Evolutionary conservation across 495 filamentous ascomycete species (phyloP).

Genomic region (Trichocladium antarcticum): DNA sequence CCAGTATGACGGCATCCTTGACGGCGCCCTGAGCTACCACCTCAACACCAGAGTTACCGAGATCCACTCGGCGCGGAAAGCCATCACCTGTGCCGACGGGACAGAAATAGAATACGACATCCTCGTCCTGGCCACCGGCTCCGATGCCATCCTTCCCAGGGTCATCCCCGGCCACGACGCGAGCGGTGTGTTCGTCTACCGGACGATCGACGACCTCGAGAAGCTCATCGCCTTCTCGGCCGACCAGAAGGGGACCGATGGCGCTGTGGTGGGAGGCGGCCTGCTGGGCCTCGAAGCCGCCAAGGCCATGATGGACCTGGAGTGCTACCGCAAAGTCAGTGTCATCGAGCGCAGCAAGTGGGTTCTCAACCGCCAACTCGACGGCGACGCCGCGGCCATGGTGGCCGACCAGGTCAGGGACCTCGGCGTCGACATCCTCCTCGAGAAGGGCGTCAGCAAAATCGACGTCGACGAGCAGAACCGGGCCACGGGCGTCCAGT

Average conservation of each 20-base stretch:
- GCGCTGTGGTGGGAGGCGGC: constrained; percentile 82
- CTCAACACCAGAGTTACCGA: constrained; percentile 69
- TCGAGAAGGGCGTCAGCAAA: constrained; percentile 63
- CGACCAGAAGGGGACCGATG: constrained; percentile 54
- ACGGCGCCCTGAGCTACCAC: constrained; percentile 66
- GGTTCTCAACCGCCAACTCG: constrained; percentile 79
- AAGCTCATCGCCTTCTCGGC: constrained; percentile 65
- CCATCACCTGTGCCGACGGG: constrained; percentile 60
- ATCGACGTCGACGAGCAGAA: constrained; percentile 60
- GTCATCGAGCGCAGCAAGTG: constrained; percentile 84
- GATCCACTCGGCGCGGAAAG: constrained; percentile 54
- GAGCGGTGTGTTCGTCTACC: constrained; percentile 87
- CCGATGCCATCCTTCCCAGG: constrained; percentile 71
- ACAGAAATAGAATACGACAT: constrained; percentile 71
- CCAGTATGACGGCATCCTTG: constrained; percentile 38
- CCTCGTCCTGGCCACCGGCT: constrained; percentile 84
- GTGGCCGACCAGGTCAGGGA: constrained; percentile 74
- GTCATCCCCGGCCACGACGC: constrained; percentile 78
- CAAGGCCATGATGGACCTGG: constrained; percentile 86
- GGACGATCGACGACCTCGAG: constrained; percentile 77
- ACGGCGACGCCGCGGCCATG: constrained; percentile 70
- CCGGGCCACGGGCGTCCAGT: constrained; percentile 61
- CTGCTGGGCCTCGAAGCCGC: constrained; percentile 86
- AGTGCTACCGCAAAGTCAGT: constrained; percentile 65
- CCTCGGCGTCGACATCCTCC: constrained; percentile 74